phyloP scores from a whole-genome alignment of 1,139 yeast genomes.

The Pichia sorboxylosa region DNA sequence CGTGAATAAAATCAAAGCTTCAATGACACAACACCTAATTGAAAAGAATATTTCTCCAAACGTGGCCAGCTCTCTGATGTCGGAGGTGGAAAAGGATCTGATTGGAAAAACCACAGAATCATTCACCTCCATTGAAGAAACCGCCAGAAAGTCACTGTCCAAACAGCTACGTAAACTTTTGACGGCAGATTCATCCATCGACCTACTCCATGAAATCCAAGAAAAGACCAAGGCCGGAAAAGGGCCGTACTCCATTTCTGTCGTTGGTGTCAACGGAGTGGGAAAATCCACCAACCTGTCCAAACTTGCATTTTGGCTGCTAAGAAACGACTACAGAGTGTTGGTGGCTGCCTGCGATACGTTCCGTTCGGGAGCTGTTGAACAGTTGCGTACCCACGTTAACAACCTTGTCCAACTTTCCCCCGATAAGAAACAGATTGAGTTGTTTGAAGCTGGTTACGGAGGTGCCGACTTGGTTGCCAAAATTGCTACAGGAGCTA shows the following conservation, averaged over 20 bases:
- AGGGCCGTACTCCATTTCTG: slow-evolving; percentile 83
- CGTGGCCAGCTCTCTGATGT: slow-evolving; percentile 45
- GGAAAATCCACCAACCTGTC: slow-evolving; percentile 95
- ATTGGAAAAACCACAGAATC: slow-evolving; percentile 55
- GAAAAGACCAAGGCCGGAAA: slow-evolving; percentile 28
- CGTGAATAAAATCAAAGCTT: slow-evolving; percentile 29
- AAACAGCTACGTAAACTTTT: slow-evolving; percentile 71
- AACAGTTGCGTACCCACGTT: slow-evolving; percentile 89
- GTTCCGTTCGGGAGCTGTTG: slow-evolving; percentile 96
- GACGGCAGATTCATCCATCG: slow-evolving; percentile 89
- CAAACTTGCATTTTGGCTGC: slow-evolving; percentile 87
- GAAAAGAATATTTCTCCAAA: slow-evolving; percentile 43
- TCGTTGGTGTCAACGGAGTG: slow-evolving; percentile 96
- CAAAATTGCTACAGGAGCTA: slow-evolving; percentile 89
- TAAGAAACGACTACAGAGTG: slow-evolving; percentile 79
- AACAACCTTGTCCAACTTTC: slow-evolving; percentile 58
- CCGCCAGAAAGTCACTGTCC: slow-evolving; percentile 56
- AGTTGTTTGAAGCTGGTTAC: slow-evolving; percentile 86
- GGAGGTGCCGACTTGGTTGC: slow-evolving; percentile 94
- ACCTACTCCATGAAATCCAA: slow-evolving; percentile 74
- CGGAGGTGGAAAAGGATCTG: slow-evolving; percentile 46
- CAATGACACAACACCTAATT: slow-evolving; percentile 37
- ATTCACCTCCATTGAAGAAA: slow-evolving; percentile 51
- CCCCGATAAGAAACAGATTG: slow-evolving; percentile 44
- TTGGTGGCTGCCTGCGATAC: slow-evolving; percentile 96